Base-by-base conservation (phyloP, 176 grass and related monocot species). In the Avena sativa region DNA sequence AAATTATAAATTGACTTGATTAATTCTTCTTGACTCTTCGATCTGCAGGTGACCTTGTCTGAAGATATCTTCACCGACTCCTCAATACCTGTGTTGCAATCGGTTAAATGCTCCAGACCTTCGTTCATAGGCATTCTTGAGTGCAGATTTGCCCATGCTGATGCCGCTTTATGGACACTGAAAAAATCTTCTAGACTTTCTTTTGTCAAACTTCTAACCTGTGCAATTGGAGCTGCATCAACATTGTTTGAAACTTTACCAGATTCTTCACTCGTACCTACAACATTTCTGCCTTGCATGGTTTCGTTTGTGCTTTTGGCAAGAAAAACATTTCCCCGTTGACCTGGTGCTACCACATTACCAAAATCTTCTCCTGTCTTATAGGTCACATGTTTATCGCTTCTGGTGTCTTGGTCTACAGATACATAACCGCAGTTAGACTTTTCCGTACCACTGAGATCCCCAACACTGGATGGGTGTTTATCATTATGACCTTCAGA, bases 1-100 rank as follows among this genome's bases (percentile, higher is more conserved):
- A 88, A 82, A 83, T 88, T 87, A 72, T 93, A 79, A 73, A 93
- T 78, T 57, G 91, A 90, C 53, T 88, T 83, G 59, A 93, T 87
- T 58, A 93, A 69, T 57, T 82, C 81, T 79, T 66, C 51, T 63
- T 55, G 72, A 70, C 19, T 38, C 50, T 51, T 84, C 13, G 52
- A 71, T 52, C 87, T 62, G 81, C 40, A 19, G 47, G 65, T 44
- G 13, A 83, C 53, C 50, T 51, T 36, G 17, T 84, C 87, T 20
- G 25, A 61, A 79, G 51, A 71, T 71, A 50, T 17, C 38, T 84
- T 79, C 64, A 62, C 59, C 20, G 28, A 40, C 43, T 73, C 52
- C 23, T 69, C 63, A 71, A 44, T 13, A 38, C 64, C 49, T 51
- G 40, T 3, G 67, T 17, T 79, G 56, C 28, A 71, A 89, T 79